These are phyloP conservation scores for Zanthoxylum bungeanum DNA, from an alignment of 345 rosid genomes.

Conservation along the genomic window DNA sequence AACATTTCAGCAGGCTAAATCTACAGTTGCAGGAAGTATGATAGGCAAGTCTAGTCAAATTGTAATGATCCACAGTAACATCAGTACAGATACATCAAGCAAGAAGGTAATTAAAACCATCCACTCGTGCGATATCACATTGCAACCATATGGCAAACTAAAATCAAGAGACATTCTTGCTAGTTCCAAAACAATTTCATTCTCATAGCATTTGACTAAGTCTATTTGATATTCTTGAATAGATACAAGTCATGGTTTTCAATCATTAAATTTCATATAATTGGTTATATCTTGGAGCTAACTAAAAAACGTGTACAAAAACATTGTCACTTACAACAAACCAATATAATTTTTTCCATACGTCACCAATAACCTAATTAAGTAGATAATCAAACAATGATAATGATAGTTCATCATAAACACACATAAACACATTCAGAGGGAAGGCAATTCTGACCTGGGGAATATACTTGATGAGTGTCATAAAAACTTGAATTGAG, in stretches of 20 bases:
- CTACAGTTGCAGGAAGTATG: not conserved
- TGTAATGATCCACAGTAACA: not conserved
- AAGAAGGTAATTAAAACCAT: not conserved
- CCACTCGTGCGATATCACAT: not conserved
- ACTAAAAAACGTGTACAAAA: not conserved
- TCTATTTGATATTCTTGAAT: not conserved
- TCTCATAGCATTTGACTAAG: not conserved
- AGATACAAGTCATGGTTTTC: not conserved
- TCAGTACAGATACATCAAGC: not conserved
- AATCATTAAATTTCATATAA: not conserved
- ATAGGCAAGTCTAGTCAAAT: not conserved
- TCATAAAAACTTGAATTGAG: conserved; percentile 83
- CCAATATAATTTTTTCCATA: not conserved
- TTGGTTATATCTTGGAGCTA: not conserved
- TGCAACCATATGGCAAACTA: not conserved
- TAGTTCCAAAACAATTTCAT: not conserved
- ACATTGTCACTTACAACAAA: not conserved
- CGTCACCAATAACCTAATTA: not conserved
- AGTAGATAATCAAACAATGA: not conserved
- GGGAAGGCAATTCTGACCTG: conserved; percentile 49
- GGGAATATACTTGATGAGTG: conserved; percentile 78
- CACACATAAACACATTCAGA: not conserved
- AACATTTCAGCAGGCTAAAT: not conserved
- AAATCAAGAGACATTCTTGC: not conserved
- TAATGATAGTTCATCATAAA: not conserved